A percentile compares a stretch with the other conserved stretches of the same genome.
These are phyloP conservation scores for Volvox africanus DNA, from an alignment of 139 green algal genomes.

Conservation along the genomic window DNA sequence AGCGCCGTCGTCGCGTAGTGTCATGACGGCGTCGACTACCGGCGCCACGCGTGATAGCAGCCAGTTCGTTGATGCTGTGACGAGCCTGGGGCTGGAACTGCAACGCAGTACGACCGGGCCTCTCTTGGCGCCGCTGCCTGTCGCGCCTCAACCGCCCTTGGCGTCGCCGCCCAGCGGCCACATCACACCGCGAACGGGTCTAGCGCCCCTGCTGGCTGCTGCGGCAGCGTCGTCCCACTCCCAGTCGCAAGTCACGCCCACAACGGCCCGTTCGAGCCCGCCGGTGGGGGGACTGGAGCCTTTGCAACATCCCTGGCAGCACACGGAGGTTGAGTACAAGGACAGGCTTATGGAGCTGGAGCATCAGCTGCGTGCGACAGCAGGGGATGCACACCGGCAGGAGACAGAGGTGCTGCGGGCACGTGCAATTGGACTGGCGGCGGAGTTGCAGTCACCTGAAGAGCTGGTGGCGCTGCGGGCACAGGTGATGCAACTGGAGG, in stretches of 20 bases:
- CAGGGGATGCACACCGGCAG: not conserved
- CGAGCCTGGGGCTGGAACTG: constrained; percentile 28
- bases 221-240: not conserved
- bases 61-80: constrained; percentile 30
- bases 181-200: not conserved
- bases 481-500: constrained; percentile 13
- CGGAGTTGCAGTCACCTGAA: not conserved
- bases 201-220: not conserved
- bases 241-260: not conserved
- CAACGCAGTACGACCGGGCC: not conserved
- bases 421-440: not conserved
- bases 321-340: not conserved
- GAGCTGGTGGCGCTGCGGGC: constrained; percentile 33
- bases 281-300: not conserved
- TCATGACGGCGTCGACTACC: not conserved
- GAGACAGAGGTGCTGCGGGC: constrained; percentile 8
- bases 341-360: constrained; percentile 37
- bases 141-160: not conserved
- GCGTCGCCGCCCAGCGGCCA: not conserved
- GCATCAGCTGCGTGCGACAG: not conserved
- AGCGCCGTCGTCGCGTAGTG: not conserved
- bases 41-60: not conserved
- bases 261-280: not conserved
- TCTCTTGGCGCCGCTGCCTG: not conserved
- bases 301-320: not conserved